Base-by-base conservation (phyloP, 768 basidiomycete genomes). In the Mycena sanguinolenta region DNA sequence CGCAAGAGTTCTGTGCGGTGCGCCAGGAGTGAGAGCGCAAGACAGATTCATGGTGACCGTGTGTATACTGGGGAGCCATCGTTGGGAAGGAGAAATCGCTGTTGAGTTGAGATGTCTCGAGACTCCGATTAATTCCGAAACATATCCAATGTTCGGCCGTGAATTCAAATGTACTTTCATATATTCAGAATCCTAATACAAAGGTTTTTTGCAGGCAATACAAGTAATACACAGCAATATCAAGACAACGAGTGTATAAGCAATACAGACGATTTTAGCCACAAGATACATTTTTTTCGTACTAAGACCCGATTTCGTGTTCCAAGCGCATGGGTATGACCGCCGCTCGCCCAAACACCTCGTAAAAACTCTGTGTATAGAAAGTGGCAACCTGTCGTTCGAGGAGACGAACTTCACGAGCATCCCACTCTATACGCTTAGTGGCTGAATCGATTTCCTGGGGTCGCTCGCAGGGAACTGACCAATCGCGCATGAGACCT, bases 1-100 rank as follows among this genome's bases (percentile, higher is more conserved):
- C 78, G 3, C 85, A 84, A 0, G 83, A 84, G 75, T 86, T 84
- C 25, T 79, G 63, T 19, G 78, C 85, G 17, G 84, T 87, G 49
- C 84, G 78, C 73, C 72, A 73, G 50, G 74, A 70, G 59, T 85
- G 84, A 14, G 79, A 78, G 23, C 79, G 76, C 3, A 82, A 73
- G 34, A 82, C 82, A 7, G 80, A 79, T 23, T 76, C 74, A 52
- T 78, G 69, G 65, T 73, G 72, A 34, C 72, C 72, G 34, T 73
- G 69, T 3, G 62, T 67, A 28, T 73, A 73, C 14, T 53, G 65
- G 27, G 42, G n/a, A 32, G 60, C 44, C 52, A 61, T 57, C 19
- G 58, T 38, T 21, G n/a, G 34, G 34, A 23, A 25, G 34, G 9
- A 36, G 21, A 58, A 30, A 53, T 14, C 2, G 27, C 36, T 38